phyloP scores from a whole-genome alignment of 352 stramenopile species.

The Phytophthora hybrid region DNA sequence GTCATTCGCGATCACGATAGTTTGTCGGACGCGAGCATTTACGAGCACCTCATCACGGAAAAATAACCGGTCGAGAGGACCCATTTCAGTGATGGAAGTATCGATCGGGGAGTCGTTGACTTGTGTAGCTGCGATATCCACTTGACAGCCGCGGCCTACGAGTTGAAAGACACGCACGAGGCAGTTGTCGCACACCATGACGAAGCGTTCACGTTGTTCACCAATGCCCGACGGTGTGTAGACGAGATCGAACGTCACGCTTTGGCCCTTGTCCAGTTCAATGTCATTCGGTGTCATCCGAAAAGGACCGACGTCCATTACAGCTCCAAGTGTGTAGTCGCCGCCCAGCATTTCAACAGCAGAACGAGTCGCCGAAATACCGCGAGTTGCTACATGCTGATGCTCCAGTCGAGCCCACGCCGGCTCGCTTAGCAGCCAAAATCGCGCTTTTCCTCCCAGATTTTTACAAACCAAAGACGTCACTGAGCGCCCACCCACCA shows the following conservation, averaged over 20 bases:
- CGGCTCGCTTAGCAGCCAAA: constrained; percentile 74
- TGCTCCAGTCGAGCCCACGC: constrained; percentile 51
- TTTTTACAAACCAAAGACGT: constrained; percentile 69
- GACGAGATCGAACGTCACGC: constrained; percentile 54
- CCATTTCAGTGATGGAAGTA: constrained; percentile 53
- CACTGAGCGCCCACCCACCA: constrained; percentile 62
- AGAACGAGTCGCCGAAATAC: constrained; percentile 16
- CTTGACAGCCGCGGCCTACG: constrained; percentile 69
- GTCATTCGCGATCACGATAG: constrained; percentile 65
- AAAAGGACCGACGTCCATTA: constrained; percentile 58
- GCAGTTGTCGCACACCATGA: constrained; percentile 89
- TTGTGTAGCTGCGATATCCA: constrained; percentile 58
- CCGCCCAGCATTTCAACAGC: constrained; percentile 25
- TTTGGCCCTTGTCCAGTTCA: constrained; percentile 54
- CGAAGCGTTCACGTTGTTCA: constrained; percentile 68
- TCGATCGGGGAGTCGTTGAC: constrained; percentile 65
- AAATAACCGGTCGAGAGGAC: constrained; percentile 50
- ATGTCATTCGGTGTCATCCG: constrained; percentile 62
- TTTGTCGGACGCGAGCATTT: constrained; percentile 40
- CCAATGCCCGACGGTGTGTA: constrained; percentile 69
- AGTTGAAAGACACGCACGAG: constrained; percentile 80
- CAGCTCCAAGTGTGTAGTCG: constrained; percentile 8
- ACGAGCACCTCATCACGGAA: constrained; percentile 60
- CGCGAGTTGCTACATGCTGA: constrained; percentile 16
- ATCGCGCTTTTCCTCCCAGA: constrained; percentile 62